Evolutionary conservation across 768 basidiomycete genomes (phyloP).

Genomic region (Suillus lakei): DNA sequence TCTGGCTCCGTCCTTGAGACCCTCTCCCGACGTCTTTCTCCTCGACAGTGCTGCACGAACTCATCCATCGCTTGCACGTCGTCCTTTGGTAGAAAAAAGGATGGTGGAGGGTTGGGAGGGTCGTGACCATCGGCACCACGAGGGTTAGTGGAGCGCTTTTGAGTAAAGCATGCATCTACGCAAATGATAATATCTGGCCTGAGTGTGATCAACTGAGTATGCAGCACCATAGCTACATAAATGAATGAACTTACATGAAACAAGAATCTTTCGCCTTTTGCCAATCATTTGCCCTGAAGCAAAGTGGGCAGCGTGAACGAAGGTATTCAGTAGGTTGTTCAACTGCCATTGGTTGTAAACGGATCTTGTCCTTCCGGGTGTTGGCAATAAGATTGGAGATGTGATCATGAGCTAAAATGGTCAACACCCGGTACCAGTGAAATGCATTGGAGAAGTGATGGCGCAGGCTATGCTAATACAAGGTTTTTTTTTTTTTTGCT

Average conservation of each 20-base stretch:
- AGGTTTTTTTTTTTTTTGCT: no score
- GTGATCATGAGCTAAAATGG: slow-evolving; percentile 21
- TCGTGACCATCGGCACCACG: slow-evolving; percentile 9
- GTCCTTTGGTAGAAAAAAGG: slow-evolving; percentile 25
- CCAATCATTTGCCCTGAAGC: slow-evolving; percentile 22
- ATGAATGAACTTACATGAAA: slow-evolving; percentile 2
- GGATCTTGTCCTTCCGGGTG: slow-evolving; percentile 1
- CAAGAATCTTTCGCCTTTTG: not conserved
- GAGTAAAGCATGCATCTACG: slow-evolving; percentile 39
- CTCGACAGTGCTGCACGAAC: slow-evolving; percentile 7
- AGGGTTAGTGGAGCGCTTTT: slow-evolving; percentile 29
- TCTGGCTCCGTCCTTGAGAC: not conserved
- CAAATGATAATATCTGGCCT: slow-evolving; percentile 36
- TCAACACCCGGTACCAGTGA: slow-evolving; percentile 26
- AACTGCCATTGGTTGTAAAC: not conserved
- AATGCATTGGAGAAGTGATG: slow-evolving; percentile 27
- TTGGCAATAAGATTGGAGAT: not conserved
- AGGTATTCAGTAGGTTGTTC: slow-evolving; percentile 23
- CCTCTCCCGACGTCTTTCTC: slow-evolving; percentile 4
- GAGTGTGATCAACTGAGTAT: not conserved
- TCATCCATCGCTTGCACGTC: slow-evolving; percentile 25
- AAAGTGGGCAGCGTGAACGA: slow-evolving; percentile 28
- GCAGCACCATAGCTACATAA: not conserved
- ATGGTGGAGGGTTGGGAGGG: not conserved
- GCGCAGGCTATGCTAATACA: slow-evolving; percentile 27